Base-by-base conservation (phyloP, 192 early-diverging fungal genomes). In the Funneliformis geosporum region DNA sequence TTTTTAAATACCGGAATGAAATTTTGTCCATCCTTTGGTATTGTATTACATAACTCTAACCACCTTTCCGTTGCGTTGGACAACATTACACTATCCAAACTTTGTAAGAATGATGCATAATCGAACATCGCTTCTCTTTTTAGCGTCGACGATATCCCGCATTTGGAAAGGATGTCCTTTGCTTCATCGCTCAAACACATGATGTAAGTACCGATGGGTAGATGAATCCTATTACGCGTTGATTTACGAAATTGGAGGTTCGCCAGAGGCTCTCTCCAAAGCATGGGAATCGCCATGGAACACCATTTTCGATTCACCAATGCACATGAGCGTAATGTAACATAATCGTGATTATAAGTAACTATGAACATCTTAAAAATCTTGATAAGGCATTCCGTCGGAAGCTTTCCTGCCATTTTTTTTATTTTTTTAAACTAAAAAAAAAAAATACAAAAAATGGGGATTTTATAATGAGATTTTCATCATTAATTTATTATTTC, bases 221-320 rank as follows among this genome's bases (percentile, higher is more conserved):
- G 16, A 55, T 16, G 16, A 21, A 55, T 21, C 16, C 16, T 55
- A 21, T 55, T 16, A 0, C 1, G 50, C 5, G 50, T 21, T 0
- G 16, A 55, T 16, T 55, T 16, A 5, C 21, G 0, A 21, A 18
- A 14, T 16, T 55, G 50, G 18, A 55, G 18, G 16, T 55, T 55
- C 50, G 21, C 21, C 5, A 55, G 28, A 3, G 66, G 27, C 28
- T 68, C 28, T 14, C 21, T 27, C 27, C 66, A 68, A 18, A 68
- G 39, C 16, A 18, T 18, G 4, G 27, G 66, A 38, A 68, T 14
- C 18, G 66, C 66, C 10, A 68, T 27, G 4, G 10, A 23, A 18
- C 66, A 68, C 66, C 66, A 68, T 18, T 38, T 5, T 27, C 23
- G 27, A 40, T 68, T 68, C 14, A 68, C 66, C 39, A 68, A 68